Conservation (phyloP, 768 basidiomycete genomes). For the Lentinula guzmanii region DNA sequence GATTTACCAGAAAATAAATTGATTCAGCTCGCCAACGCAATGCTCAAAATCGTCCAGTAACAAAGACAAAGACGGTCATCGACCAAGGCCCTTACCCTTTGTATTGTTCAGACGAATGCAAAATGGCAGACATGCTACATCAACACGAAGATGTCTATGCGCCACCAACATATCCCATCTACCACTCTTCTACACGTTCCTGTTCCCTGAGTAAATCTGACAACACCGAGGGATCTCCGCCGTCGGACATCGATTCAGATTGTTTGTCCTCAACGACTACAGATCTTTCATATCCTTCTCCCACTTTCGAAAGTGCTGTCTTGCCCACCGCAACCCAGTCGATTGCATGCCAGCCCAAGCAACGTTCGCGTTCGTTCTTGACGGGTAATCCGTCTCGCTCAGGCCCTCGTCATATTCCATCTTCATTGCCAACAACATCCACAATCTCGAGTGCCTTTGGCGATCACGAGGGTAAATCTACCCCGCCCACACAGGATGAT, state of each 20-base stretch:
- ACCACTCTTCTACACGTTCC: slow-evolving; percentile 19
- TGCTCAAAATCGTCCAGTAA: slow-evolving; percentile 18
- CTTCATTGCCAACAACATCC: slow-evolving; percentile 29
- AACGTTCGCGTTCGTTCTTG: slow-evolving; percentile 3
- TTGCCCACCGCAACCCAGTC: neutral
- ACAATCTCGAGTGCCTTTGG: slow-evolving; percentile 9
- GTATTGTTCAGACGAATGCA: slow-evolving; percentile 80
- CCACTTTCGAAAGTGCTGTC: slow-evolving; percentile 4
- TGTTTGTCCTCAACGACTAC: slow-evolving; percentile 3
- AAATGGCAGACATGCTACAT: slow-evolving; percentile 43
- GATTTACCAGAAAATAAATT: slow-evolving; percentile 11
- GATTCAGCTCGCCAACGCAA: slow-evolving; percentile 17
- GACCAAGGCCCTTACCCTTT: slow-evolving; percentile 76
- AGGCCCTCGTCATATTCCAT: slow-evolving; percentile 39
- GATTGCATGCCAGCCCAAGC: neutral
- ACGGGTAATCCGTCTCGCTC: slow-evolving; percentile 18
- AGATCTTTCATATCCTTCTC: slow-evolving; percentile 7
- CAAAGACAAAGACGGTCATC: slow-evolving; percentile 61
- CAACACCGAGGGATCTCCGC: slow-evolving; percentile 30
- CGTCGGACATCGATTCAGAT: slow-evolving; percentile 24
- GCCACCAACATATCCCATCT: slow-evolving; percentile 39
- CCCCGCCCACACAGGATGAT: slow-evolving; percentile 26
- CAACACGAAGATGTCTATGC: slow-evolving; percentile 31
- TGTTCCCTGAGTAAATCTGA: slow-evolving; percentile 26
- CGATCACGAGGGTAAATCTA: slow-evolving; percentile 8